phyloP scores from a whole-genome alignment of 352 stramenopile genomes.

The Phytophthora foliorum region DNA sequence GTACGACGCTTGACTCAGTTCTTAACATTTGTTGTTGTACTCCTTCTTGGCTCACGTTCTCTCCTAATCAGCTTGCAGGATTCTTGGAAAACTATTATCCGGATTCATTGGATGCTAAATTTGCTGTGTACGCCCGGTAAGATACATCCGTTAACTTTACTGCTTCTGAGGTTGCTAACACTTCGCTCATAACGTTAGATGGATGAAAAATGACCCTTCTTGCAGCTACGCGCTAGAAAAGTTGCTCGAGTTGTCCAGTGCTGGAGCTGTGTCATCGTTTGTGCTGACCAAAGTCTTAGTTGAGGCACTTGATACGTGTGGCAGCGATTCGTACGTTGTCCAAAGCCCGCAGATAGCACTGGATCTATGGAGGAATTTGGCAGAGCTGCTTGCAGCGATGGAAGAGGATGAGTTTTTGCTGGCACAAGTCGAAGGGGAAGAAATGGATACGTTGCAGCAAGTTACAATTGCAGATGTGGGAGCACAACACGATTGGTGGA shows the following conservation, averaged over 20 bases:
- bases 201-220: slow-evolving; percentile 67
- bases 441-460: slow-evolving; percentile 13
- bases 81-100: slow-evolving; percentile 63
- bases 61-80: slow-evolving; percentile 36
- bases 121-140: slow-evolving; percentile 46
- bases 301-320: slow-evolving; percentile 61
- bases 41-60: slow-evolving; percentile 15
- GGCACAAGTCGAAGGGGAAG: slow-evolving; percentile 31
- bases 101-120: slow-evolving; percentile 53
- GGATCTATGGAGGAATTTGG: slow-evolving; percentile 66
- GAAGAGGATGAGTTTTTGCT: slow-evolving; percentile 52
- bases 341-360: slow-evolving; percentile 44
- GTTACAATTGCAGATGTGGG: slow-evolving; percentile 45
- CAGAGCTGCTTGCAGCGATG: slow-evolving; percentile 56
- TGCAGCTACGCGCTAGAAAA: slow-evolving; percentile 59
- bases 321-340: slow-evolving; percentile 61
- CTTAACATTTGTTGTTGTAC: not conserved
- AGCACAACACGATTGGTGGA: slow-evolving; percentile 62
- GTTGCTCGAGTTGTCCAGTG: slow-evolving; percentile 54
- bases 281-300: slow-evolving; percentile 50
- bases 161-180: slow-evolving; percentile 8
- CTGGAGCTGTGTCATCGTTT: slow-evolving; percentile 47
- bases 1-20: slow-evolving; percentile 41
- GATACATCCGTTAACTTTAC: not conserved
- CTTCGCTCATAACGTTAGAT: slow-evolving; percentile 35